phyloP scores from a whole-genome alignment of 768 basidiomycete species.

The Calvatia gigantea region DNA sequence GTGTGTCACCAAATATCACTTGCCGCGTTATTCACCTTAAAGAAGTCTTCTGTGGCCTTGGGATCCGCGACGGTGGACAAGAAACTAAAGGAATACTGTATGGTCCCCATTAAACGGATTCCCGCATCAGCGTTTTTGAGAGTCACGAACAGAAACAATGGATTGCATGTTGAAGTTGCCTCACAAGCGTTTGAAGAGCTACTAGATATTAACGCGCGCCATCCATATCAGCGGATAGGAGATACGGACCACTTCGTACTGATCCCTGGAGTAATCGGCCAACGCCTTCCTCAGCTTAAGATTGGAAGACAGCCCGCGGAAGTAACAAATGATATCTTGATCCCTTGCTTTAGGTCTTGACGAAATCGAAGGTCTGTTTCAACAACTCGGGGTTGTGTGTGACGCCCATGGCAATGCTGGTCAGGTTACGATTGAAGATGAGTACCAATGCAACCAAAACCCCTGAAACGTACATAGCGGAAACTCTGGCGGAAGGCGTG shows the following conservation, averaged over 20 bases:
- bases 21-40: slow-evolving; percentile 46
- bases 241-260: slow-evolving; percentile 59
- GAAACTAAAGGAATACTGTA: slow-evolving; percentile 33
- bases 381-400: slow-evolving; percentile 55
- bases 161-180: slow-evolving; percentile 59
- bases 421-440: slow-evolving; percentile 13
- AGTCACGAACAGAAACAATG: slow-evolving; percentile 48
- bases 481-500: slow-evolving; percentile 68
- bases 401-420: slow-evolving; percentile 64
- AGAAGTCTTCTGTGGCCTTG: slow-evolving; percentile 63
- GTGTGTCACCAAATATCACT: too few relatives aligned
- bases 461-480: slow-evolving; percentile 55
- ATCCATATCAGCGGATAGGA: background rate
- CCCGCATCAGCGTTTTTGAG: background rate
- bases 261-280: slow-evolving; percentile 61
- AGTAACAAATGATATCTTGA: slow-evolving; percentile 65
- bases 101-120: background rate
- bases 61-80: slow-evolving; percentile 71
- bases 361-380: slow-evolving; percentile 59
- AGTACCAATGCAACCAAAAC: background rate
- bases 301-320: slow-evolving; percentile 59
- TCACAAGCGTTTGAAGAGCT: slow-evolving; percentile 69
- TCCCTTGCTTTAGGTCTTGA: slow-evolving; percentile 50
- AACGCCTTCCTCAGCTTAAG: slow-evolving; percentile 47
- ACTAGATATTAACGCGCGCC: slow-evolving; percentile 7